phyloP scores from a whole-genome alignment of 257 asterid genomes.

The Henckelia pumila region DNA sequence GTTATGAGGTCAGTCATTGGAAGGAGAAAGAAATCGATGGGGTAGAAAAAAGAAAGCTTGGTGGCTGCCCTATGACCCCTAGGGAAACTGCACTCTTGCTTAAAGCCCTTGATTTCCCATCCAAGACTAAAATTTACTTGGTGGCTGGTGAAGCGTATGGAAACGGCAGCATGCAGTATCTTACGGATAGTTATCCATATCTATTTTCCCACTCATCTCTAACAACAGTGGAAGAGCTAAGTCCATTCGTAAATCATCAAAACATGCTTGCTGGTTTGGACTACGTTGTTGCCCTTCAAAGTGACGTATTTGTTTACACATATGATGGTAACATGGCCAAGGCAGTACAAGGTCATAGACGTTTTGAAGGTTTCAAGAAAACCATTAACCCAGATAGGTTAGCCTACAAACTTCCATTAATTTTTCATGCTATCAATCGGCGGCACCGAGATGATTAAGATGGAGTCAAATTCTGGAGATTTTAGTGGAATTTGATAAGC shows the following conservation, averaged over 20 bases:
- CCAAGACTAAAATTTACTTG: constrained; percentile 74
- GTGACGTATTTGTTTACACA: constrained; percentile 83
- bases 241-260: constrained; percentile 76
- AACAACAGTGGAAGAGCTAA: constrained; percentile 64
- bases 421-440: not conserved
- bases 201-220: constrained; percentile 75
- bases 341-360: constrained; percentile 97
- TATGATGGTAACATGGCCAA: constrained; percentile 98
- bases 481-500: not conserved
- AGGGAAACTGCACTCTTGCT: constrained; percentile 90
- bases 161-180: constrained; percentile 83
- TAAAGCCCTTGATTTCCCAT: constrained; percentile 72
- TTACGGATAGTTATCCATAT: constrained; percentile 68
- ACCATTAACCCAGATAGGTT: constrained; percentile 87
- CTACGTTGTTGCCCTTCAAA: constrained; percentile 80
- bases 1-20: constrained; percentile 91
- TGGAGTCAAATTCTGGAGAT: not conserved
- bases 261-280: constrained; percentile 97
- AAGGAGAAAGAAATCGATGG: constrained; percentile 95
- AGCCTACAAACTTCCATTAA: constrained; percentile 2
- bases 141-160: constrained; percentile 98
- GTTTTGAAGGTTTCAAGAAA: constrained; percentile 86
- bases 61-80: constrained; percentile 97
- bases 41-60: constrained; percentile 67
- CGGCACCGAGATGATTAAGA: not conserved